Percentiles rank a stretch among this genome's conserved stretches.
phyloP scores from a whole-genome alignment of 2,329 filamentous ascomycete species.

The Neocatenulostroma microsporum region DNA sequence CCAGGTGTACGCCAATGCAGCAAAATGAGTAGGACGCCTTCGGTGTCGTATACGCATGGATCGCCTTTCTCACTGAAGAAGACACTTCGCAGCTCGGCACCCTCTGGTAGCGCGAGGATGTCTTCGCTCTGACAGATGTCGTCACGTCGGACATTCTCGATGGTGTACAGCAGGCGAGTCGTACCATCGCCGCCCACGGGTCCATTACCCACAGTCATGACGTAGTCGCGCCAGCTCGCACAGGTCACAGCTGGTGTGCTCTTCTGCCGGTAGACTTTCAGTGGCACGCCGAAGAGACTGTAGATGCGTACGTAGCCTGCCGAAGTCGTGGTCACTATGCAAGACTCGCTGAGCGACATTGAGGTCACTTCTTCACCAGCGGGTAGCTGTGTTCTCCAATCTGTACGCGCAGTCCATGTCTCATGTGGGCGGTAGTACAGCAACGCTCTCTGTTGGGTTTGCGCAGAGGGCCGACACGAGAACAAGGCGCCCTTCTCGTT shows the following conservation, averaged over 20 bases:
- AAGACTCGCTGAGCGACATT: constrained; percentile 85
- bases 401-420: constrained; percentile 82
- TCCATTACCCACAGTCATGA: constrained; percentile 93
- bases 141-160: constrained; percentile 89
- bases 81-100: constrained; percentile 65
- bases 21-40: constrained; percentile 77
- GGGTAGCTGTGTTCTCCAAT: constrained; percentile 87
- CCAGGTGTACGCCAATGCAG: constrained; percentile 83
- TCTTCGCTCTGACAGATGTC: constrained; percentile 95
- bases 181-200: constrained; percentile 70
- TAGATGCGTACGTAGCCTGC: constrained; percentile 86
- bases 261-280: constrained; percentile 85
- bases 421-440: constrained; percentile 98
- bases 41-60: constrained; percentile 91
- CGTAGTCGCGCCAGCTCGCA: constrained; percentile 88
- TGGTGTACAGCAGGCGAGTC: constrained; percentile 75
- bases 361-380: constrained; percentile 77
- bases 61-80: constrained; percentile 95
- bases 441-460: constrained; percentile 54
- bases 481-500: constrained; percentile 78
- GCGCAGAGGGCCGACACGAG: constrained; percentile 62
- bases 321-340: constrained; percentile 80
- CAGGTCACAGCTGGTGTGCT: constrained; percentile 84
- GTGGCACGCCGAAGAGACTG: constrained; percentile 84
- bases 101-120: constrained; percentile 72